Conservation (phyloP, 345 rosid species). For the Lumnitzera racemosa region DNA sequence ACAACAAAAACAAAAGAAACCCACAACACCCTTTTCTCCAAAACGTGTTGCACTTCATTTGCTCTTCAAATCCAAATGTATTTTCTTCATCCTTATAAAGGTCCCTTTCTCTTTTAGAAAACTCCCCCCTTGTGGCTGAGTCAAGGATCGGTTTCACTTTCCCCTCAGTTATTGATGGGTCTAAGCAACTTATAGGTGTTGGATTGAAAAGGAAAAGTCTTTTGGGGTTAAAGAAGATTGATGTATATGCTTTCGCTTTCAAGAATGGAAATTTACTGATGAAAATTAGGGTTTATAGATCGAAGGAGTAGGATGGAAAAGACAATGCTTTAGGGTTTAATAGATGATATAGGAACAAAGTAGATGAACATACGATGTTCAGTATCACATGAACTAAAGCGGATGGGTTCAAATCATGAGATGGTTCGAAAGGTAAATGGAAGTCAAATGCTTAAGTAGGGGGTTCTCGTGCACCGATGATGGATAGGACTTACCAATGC, state of each 20-base stretch:
- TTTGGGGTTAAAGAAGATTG: conserved; percentile 76
- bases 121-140: conserved; percentile 42
- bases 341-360: too few species aligned
- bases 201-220: conserved; percentile 71
- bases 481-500: too few species aligned
- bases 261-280: too few species aligned
- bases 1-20: not conserved
- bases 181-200: conserved; percentile 56
- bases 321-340: too few species aligned
- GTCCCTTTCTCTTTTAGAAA: conserved; percentile 63
- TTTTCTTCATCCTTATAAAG: conserved; percentile 37
- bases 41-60: conserved; percentile 26
- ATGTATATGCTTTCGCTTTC: conserved; percentile 60
- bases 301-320: too few species aligned
- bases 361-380: too few species aligned
- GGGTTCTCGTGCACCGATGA: too few species aligned
- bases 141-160: conserved; percentile 59
- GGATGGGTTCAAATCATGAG: too few species aligned
- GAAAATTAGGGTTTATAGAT: too few species aligned
- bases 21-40: conserved; percentile 24
- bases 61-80: conserved; percentile 9
- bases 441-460: too few species aligned
- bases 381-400: too few species aligned
- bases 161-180: conserved; percentile 45
- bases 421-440: too few species aligned